Conservation (phyloP, 805 yeast genomes). For the Diddensiella santjacobensis region DNA sequence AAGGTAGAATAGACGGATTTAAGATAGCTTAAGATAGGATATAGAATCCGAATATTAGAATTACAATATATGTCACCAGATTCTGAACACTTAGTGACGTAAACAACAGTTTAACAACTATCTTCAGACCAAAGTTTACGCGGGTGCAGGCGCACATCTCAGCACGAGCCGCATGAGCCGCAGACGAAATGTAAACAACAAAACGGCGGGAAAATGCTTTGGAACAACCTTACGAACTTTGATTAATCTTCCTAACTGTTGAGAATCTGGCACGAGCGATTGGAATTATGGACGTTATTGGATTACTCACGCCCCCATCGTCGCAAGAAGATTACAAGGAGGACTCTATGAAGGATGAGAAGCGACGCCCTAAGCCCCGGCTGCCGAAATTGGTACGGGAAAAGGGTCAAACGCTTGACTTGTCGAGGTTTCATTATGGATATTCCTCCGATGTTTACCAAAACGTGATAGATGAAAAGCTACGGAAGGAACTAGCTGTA, state of each 20-base stretch:
- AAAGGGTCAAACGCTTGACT: slow-evolving; percentile 13
- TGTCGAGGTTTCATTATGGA: slow-evolving; percentile 1
- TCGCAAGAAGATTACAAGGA: background rate
- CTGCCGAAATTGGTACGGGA: slow-evolving; percentile 14
- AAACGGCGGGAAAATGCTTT: background rate
- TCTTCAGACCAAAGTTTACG: background rate
- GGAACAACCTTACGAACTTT: background rate
- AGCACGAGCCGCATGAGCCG: background rate
- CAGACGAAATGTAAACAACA: background rate
- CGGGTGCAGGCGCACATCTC: background rate
- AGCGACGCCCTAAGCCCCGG: slow-evolving; percentile 13
- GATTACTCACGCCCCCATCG: slow-evolving; percentile 1
- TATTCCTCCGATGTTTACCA: background rate
- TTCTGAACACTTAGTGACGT: too few species aligned
- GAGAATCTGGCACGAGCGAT: too few species aligned
- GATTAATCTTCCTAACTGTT: background rate
- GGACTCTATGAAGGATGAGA: background rate
- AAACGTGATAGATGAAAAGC: slow-evolving; percentile 7
- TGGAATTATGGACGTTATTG: background rate
- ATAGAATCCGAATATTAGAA: too few species aligned
- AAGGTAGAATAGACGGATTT: too few species aligned
- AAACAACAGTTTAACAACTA: too few species aligned
- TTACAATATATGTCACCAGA: too few species aligned
- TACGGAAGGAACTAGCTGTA: slow-evolving; percentile 37
- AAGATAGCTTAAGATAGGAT: too few species aligned